A percentile compares a stretch with the other conserved stretches of the same genome.
Evolutionary conservation across 1,284 basidiomycete genomes (phyloP).

Genomic region (Puccinia hordei): DNA sequence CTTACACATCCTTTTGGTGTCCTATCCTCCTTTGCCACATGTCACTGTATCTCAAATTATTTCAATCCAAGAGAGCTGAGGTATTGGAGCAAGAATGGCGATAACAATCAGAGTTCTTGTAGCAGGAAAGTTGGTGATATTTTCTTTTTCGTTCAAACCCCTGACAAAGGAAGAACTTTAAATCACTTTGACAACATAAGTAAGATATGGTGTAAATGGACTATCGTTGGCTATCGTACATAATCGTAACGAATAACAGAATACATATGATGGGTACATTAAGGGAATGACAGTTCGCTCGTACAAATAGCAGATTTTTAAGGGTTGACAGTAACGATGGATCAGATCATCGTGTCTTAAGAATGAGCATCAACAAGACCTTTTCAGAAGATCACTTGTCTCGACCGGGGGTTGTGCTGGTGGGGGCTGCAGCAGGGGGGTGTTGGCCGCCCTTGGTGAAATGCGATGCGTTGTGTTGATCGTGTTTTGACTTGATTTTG

Average conservation of each 20-base stretch:
- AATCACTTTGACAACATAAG: too few species aligned
- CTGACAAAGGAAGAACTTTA: too few species aligned
- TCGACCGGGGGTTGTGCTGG: constrained; percentile 16
- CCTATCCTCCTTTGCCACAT: too few species aligned
- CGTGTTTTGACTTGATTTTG: constrained; percentile 14
- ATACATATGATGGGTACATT: not conserved
- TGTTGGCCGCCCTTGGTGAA: constrained; percentile 9
- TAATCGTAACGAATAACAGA: too few species aligned
- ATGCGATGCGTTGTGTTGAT: not conserved
- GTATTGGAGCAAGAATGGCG: not conserved
- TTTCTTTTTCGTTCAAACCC: too few species aligned
- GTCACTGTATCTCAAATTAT: too few species aligned
- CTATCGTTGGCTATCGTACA: too few species aligned
- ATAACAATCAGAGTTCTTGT: too few species aligned
- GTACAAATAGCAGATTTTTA: not conserved
- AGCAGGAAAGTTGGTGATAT: too few species aligned
- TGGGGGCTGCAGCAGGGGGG: not conserved
- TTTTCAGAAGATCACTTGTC: constrained; percentile 4
- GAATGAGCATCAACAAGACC: not conserved
- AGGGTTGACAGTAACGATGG: not conserved
- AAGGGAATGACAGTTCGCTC: not conserved
- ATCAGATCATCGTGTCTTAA: not conserved
- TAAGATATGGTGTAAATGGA: too few species aligned
- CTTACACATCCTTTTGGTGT: too few species aligned
- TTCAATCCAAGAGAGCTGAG: too few species aligned